These are phyloP conservation scores for Macrotyloma uniflorum DNA, from an alignment of 306 rosid genomes.

Conservation along the genomic window DNA sequence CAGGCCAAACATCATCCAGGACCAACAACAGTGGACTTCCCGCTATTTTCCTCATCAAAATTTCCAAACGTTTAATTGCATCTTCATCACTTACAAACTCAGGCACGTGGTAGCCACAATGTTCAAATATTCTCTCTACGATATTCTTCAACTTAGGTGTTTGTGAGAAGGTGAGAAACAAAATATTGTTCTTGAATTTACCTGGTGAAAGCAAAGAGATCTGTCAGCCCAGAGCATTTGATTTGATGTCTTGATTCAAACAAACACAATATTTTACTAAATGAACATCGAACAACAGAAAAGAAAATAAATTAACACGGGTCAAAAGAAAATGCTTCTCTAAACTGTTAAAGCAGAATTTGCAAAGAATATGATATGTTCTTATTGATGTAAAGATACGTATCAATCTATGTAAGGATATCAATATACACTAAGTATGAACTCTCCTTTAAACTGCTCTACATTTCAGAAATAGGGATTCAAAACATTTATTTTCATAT, in stretches of 20 bases:
- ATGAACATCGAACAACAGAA: neutral
- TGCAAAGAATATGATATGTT: neutral
- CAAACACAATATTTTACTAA: neutral
- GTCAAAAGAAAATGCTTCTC: neutral
- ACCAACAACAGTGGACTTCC: slow-evolving; percentile 51
- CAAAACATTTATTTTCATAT: neutral
- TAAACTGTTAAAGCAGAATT: neutral
- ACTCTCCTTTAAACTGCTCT: neutral
- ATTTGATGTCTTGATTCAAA: neutral
- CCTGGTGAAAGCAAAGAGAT: slow-evolving; percentile 41
- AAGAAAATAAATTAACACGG: neutral
- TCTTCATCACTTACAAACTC: slow-evolving; percentile 33
- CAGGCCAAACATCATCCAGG: slow-evolving; percentile 64
- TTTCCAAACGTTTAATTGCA: slow-evolving; percentile 24
- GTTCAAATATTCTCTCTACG: slow-evolving; percentile 41
- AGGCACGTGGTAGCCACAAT: slow-evolving; percentile 32
- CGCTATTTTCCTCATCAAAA: slow-evolving; percentile 32
- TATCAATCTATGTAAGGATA: neutral
- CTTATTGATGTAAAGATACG: neutral
- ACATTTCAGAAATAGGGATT: neutral
- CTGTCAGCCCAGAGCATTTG: neutral
- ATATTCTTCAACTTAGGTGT: slow-evolving; percentile 48
- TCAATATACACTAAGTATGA: neutral
- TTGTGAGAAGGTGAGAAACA: slow-evolving; percentile 51
- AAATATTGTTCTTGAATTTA: slow-evolving; percentile 48